phyloP scores from a whole-genome alignment of 805 yeast species.

The Metschnikowia matae region DNA sequence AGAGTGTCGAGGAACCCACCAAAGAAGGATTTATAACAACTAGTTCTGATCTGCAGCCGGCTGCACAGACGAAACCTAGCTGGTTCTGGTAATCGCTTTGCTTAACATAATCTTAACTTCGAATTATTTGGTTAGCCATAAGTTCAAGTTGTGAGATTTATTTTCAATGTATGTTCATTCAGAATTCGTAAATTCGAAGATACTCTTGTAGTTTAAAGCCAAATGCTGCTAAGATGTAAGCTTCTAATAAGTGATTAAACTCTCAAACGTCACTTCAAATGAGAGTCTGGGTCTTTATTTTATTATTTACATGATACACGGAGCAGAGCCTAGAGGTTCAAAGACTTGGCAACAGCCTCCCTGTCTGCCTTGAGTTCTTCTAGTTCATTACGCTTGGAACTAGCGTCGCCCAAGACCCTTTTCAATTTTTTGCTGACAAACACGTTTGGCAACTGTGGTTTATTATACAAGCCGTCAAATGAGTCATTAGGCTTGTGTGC shows the following conservation, averaged over 20 bases:
- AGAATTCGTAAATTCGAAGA: neutral
- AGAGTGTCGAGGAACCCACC: neutral
- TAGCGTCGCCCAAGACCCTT: slow-evolving; percentile 21
- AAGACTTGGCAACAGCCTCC: slow-evolving; percentile 26
- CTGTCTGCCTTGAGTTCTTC: slow-evolving; percentile 26
- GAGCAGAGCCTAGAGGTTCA: slow-evolving; percentile 22
- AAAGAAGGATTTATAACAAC: neutral
- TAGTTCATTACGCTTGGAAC: slow-evolving; percentile 18
- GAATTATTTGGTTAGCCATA: neutral
- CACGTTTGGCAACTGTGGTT: slow-evolving; percentile 38
- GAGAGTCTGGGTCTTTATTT: neutral
- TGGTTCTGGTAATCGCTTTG: slow-evolving; percentile 1
- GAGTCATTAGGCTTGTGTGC: slow-evolving; percentile 61
- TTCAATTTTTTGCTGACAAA: slow-evolving; percentile 30
- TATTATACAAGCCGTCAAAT: slow-evolving; percentile 64
- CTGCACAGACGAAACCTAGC: neutral
- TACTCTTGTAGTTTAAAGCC: neutral
- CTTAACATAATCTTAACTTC: neutral
- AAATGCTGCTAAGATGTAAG: neutral
- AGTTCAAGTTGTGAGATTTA: neutral
- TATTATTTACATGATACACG: slow-evolving; percentile 1
- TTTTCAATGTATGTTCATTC: neutral
- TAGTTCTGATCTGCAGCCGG: neutral
- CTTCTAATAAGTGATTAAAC: neutral
- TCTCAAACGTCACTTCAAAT: neutral